Evolutionary conservation across 306 rosid genomes (phyloP).

Genomic region (Glycine latifolia): DNA sequence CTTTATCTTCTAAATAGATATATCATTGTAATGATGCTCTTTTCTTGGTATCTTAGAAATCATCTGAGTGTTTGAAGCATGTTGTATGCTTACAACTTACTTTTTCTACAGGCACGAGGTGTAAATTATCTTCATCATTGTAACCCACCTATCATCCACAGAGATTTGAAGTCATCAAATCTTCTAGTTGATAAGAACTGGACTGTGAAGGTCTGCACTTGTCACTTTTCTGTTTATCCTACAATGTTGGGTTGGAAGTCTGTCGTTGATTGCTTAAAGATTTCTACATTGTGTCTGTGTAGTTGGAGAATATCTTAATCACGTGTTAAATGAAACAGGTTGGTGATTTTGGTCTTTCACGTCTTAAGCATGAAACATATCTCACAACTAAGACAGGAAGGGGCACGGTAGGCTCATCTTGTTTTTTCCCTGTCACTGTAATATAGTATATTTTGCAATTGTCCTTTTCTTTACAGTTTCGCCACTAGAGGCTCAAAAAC

Average conservation of each 20-base stretch:
- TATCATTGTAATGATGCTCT: constrained; percentile 22
- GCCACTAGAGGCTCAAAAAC: constrained; percentile 19
- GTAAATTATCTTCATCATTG: constrained; percentile 95
- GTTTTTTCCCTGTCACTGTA: constrained; percentile 4
- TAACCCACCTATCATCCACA: constrained; percentile 94
- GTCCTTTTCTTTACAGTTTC: constrained; percentile 21
- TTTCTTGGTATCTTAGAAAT: background rate
- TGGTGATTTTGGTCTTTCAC: constrained; percentile 98
- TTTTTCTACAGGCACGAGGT: constrained; percentile 80
- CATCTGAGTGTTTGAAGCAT: constrained; percentile 27
- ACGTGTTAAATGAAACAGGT: constrained; percentile 63
- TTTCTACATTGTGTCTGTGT: constrained; percentile 26
- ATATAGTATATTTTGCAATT: constrained; percentile 33
- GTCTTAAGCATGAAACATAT: constrained; percentile 90
- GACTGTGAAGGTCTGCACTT: constrained; percentile 87
- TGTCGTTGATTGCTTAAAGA: constrained; percentile 11
- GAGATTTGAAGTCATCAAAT: constrained; percentile 97
- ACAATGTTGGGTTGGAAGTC: no score
- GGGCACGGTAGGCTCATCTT: constrained; percentile 76
- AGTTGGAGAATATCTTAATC: constrained; percentile 37
- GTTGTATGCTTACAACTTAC: constrained; percentile 37
- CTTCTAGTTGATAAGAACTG: constrained; percentile 93
- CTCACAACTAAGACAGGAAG: constrained; percentile 95
- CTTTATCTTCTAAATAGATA: constrained; percentile 25
- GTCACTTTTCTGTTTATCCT: constrained; percentile 11